These are phyloP conservation scores for Xylariaceae sp. DNA, from an alignment of 2,329 filamentous ascomycete genomes.

Conservation along the genomic window DNA sequence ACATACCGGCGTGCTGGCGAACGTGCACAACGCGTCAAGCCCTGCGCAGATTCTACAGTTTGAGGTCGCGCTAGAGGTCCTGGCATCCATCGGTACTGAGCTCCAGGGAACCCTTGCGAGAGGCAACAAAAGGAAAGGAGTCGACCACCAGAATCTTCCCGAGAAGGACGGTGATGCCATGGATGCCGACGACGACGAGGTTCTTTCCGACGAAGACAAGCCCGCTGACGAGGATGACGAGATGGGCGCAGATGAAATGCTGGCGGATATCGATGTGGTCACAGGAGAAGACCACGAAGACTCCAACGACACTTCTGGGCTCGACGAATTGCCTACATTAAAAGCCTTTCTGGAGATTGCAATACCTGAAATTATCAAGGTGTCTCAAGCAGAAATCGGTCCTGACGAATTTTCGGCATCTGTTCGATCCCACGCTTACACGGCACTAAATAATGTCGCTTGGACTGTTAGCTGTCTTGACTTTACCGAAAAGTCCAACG, in stretches of 20 bases:
- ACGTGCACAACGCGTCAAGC: constrained; percentile 31
- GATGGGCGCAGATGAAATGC: constrained; percentile 49
- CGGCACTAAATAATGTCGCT: constrained; percentile 58
- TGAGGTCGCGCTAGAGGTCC: constrained; percentile 53
- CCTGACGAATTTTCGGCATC: constrained; percentile 32
- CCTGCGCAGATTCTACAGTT: constrained; percentile 40
- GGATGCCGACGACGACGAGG: constrained; percentile 30
- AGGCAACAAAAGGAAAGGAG: constrained; percentile 27
- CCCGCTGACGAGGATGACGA: constrained; percentile 37
- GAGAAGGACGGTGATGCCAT: constrained; percentile 27
- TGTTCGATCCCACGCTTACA: constrained; percentile 47
- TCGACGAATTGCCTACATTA: constrained; percentile 48
- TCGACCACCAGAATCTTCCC: constrained; percentile 30
- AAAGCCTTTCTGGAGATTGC: constrained; percentile 37
- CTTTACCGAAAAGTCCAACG: constrained; percentile 46
- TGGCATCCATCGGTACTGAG: constrained; percentile 56
- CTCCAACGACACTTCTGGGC: constrained; percentile 32
- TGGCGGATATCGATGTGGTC: constrained; percentile 59
- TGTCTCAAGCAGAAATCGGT: constrained; percentile 34
- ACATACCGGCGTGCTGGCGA: constrained; percentile 20
- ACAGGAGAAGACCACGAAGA: constrained; percentile 41
- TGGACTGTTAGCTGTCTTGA: constrained; percentile 59
- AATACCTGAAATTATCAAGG: constrained; percentile 38
- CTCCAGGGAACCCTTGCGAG: constrained; percentile 45
- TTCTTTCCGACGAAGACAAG: constrained; percentile 34